phyloP scores from a whole-genome alignment of 73 alveolate species.

The Symbiodinium natans region DNA sequence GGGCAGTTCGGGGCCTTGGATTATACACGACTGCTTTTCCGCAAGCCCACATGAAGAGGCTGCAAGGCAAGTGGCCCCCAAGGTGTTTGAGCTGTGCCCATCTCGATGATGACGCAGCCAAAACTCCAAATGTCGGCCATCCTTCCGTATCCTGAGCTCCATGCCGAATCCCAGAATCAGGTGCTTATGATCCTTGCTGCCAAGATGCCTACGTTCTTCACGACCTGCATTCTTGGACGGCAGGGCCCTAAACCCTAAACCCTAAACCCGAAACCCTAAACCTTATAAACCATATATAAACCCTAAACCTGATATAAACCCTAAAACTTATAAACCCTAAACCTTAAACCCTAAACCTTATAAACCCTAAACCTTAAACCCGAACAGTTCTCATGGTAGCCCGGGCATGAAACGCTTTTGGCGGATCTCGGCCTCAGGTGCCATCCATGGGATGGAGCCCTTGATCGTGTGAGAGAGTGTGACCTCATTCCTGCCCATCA shows the following conservation, averaged over 20 bases:
- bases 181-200: background rate
- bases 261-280: background rate
- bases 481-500: background rate
- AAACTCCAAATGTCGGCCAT: slow-evolving; percentile 89
- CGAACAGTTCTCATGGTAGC: too few relatives aligned
- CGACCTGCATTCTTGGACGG: background rate
- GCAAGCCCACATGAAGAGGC: too few relatives aligned
- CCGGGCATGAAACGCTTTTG: too few relatives aligned
- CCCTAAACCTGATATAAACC: too few relatives aligned
- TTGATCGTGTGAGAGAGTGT: slow-evolving; percentile 13
- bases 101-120: slow-evolving; percentile 75
- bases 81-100: slow-evolving; percentile 77
- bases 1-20: background rate
- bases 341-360: background rate
- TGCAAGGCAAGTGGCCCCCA: slow-evolving; percentile 48
- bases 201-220: background rate
- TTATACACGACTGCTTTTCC: too few relatives aligned
- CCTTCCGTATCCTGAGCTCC: slow-evolving; percentile 36
- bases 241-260: background rate
- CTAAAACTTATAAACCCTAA: too few relatives aligned
- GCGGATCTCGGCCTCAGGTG: slow-evolving; percentile 42
- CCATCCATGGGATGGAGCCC: slow-evolving; percentile 93
- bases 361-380: background rate
- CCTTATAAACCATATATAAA: too few relatives aligned
- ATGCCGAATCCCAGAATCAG: too few relatives aligned